Evolutionary conservation across 805 yeast genomes (phyloP).

Genomic region (Myxozyma udenii): DNA sequence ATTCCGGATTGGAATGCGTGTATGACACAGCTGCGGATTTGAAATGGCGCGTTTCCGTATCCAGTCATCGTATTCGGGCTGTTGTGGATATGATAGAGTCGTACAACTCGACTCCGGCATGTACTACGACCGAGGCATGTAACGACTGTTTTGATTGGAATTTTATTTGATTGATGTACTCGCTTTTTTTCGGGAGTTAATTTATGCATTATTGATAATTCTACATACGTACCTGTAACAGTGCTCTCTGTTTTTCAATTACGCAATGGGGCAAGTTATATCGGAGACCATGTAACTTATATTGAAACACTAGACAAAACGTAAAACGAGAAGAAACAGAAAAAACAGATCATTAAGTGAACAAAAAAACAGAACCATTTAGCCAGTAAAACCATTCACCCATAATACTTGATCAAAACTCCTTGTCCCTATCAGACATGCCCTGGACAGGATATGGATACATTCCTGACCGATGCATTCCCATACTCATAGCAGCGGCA

Average conservation of each 20-base stretch:
- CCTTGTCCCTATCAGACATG: constrained; percentile 25
- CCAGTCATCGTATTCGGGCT: constrained; percentile 87
- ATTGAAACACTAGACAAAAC: no score
- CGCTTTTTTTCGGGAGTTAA: no score
- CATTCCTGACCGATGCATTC: constrained; percentile 20
- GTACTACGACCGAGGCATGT: constrained; percentile 39
- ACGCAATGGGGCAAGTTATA: no score
- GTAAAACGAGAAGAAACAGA: not conserved
- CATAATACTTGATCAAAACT: constrained; percentile 8
- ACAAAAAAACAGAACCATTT: no score
- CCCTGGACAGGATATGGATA: constrained; percentile 28
- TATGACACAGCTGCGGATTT: constrained; percentile 86
- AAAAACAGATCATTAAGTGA: no score
- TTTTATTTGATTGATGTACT: constrained; percentile 15
- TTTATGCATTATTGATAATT: no score
- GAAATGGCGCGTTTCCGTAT: constrained; percentile 77
- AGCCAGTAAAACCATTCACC: no score
- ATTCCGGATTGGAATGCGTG: constrained; percentile 80
- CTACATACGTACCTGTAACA: no score
- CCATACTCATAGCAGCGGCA: constrained; percentile 20
- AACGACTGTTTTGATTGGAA: constrained; percentile 30
- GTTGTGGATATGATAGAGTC: constrained; percentile 70
- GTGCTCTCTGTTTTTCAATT: no score
- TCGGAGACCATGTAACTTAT: no score
- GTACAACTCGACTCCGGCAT: constrained; percentile 75